Evolutionary conservation across 768 basidiomycete species (phyloP), one percentile per base, ranked within the genome.

Genomic region (Auriscalpium vulgare): DNA sequence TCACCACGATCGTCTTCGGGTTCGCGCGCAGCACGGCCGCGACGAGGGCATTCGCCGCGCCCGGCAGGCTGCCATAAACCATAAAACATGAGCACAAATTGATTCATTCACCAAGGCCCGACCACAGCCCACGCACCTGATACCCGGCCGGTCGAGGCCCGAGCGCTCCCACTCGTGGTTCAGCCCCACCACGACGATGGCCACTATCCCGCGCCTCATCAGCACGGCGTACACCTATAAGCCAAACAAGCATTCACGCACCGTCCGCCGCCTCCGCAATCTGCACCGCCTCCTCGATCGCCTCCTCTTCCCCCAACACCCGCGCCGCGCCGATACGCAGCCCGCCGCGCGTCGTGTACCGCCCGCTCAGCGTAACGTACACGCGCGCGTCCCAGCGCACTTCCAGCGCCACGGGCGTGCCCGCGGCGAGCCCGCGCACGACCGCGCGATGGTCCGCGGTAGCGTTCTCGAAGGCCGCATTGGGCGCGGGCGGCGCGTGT

Each of bases 131-230:
- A n/a, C n/a, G n/a, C 56, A 78, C 75, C 73, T 71, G 61, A 78
- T 69, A 58, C 75, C 64, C 10, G 71, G 63, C 44, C 84, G 72
- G 63, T 86, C 84, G 58, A 77, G 78, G 3, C 81, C 82, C 70
- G 85, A 83, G 44, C 76, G 77, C 64, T 86, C 83, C 74, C 51
- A 80, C 72, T 83, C 81, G 37, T 78, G 72, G 64, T 81, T 83
- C 43, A 82, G 67, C 7, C 82, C 82, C 53, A 82, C 66, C 10
- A 84, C 73, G 35, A 83, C 64, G 44, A 81, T 70, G 0, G 68
- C 72, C 19, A 72, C 78, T 78, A 50, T 21, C 16, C 35, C 44
- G 11, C 1, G 21, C 34, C 8, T 23, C 13, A 21, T 21, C 21
- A 21, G 21, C 21, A 21, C 21, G 21, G 19, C 11, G 23, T 6